These are phyloP conservation scores for Fusarium sp. DNA, from an alignment of 2,329 filamentous ascomycete species.

Conservation along the genomic window DNA sequence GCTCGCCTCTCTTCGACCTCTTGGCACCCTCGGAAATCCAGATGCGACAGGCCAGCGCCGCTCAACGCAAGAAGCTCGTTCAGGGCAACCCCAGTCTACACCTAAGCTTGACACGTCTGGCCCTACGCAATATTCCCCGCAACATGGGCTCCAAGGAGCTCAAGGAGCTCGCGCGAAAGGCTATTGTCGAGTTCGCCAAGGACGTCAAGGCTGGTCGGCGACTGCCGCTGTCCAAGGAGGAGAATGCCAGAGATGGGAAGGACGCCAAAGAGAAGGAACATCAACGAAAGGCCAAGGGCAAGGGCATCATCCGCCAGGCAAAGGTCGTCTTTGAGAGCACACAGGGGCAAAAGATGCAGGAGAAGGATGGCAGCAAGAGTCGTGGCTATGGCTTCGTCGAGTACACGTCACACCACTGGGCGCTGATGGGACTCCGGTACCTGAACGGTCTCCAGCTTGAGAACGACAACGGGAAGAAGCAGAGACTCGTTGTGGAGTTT, in stretches of 20 bases:
- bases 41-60: constrained; percentile 88
- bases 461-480: constrained; percentile 81
- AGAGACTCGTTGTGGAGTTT: constrained; percentile 94
- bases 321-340: constrained; percentile 95
- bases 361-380: constrained; percentile 84
- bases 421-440: constrained; percentile 94
- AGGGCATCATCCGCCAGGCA: constrained; percentile 90
- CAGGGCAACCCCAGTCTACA: constrained; percentile 92
- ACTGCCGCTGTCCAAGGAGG: constrained; percentile 88
- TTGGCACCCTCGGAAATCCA: constrained; percentile 86
- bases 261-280: constrained; percentile 87
- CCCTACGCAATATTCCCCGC: constrained; percentile 91
- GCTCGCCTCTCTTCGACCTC: constrained; percentile 82
- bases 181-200: constrained; percentile 93
- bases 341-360: constrained; percentile 86
- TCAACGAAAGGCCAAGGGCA: constrained; percentile 84
- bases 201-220: constrained; percentile 88
- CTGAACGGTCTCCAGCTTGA: constrained; percentile 83
- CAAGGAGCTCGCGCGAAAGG: constrained; percentile 91
- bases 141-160: constrained; percentile 88
- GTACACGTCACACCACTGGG: constrained; percentile 93
- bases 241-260: constrained; percentile 83
- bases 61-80: constrained; percentile 91
- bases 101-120: constrained; percentile 89
- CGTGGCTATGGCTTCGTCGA: constrained; percentile 98